These are phyloP conservation scores for Phalaenopsis hybrid DNA, from an alignment of 116 monocot genomes.

Conservation along the genomic window DNA sequence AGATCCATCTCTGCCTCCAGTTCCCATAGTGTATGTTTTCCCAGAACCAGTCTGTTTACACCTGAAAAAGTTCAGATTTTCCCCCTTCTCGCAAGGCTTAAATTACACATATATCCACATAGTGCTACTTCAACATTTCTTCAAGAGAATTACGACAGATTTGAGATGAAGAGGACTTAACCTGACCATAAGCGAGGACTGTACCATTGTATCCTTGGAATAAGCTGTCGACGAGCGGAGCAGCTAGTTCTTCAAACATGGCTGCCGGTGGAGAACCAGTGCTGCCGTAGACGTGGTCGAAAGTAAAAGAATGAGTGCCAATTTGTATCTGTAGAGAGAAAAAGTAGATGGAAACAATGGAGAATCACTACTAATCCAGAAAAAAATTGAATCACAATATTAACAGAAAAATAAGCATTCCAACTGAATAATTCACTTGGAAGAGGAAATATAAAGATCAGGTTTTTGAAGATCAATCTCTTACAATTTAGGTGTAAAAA, in stretches of 20 bases:
- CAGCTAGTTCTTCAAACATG: slow-evolving; percentile 92
- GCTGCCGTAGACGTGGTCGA: slow-evolving; percentile 94
- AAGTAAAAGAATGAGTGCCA: slow-evolving; percentile 92
- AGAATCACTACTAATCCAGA: background rate
- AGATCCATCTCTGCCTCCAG: slow-evolving; percentile 59
- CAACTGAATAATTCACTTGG: background rate
- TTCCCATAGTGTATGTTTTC: slow-evolving; percentile 99
- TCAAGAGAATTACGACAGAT: too few relatives aligned
- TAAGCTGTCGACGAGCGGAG: slow-evolving; percentile 90
- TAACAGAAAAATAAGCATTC: background rate
- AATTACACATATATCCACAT: background rate
- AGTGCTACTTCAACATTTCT: background rate
- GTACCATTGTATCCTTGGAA: slow-evolving; percentile 99
- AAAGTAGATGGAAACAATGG: background rate
- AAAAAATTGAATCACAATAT: background rate
- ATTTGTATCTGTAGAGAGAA: slow-evolving; percentile 73
- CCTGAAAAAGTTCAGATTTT: slow-evolving; percentile 12
- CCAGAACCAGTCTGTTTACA: slow-evolving; percentile 90
- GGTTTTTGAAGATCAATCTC: background rate
- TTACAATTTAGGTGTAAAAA: background rate
- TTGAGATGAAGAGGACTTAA: slow-evolving; percentile 14
- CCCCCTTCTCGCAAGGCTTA: background rate
- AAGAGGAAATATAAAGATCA: background rate
- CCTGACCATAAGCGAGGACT: slow-evolving; percentile 99
- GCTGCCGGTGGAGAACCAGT: slow-evolving; percentile 67